Evolutionary conservation across 1,284 basidiomycete species (phyloP), one percentile per base, ranked within the genome.

Genomic region (Sporisorium scitamineum): DNA sequence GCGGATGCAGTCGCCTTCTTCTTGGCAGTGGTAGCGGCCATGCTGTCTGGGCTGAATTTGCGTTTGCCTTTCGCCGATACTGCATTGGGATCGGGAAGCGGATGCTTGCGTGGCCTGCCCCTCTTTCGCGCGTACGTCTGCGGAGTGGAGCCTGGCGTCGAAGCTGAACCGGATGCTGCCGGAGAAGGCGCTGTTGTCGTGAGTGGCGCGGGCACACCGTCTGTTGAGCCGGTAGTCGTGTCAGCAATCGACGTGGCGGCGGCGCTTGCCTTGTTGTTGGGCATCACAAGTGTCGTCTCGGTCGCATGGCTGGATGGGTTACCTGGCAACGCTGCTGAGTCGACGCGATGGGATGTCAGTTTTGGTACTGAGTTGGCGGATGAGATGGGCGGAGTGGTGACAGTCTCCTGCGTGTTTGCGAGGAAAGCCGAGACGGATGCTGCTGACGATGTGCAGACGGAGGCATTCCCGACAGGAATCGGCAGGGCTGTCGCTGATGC

Each of bases 21-120:
- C 55, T 65, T 61, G 13, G 51, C 54, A 50, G 54, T 31, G 20
- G 58, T 24, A 7, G 66, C 51, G 20, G 58, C 65, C n/a, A 42
- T 16, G 18, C 41, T 54, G 18, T 54, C 70, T 6, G 70, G 53
- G 13, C 61, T 66, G 32, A 59, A 53, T 27, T 69, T 74, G 58
- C 71, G 66, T 54, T 74, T 74, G 24, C 31, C 13, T 31, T 68
- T 68, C 2, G 60, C 31, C 16, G 71, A 51, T 5, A 34, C 10
- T 16, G 63, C 44, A 27, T 74, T 65, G 45, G 71, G 66, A 53
- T 74, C 65, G 9, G 71, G 66, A 16, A 74, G 62, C 20, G 66
- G 71, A 51, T 74, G 71, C 56, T 74, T 74, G 45, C 71, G 71
- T 24, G 71, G 71, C 22, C 71, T 39, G 7, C 71, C 71, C 22